These are phyloP conservation scores for Verbascum thapsus DNA, from an alignment of 257 asterid genomes.

Conservation along the genomic window DNA sequence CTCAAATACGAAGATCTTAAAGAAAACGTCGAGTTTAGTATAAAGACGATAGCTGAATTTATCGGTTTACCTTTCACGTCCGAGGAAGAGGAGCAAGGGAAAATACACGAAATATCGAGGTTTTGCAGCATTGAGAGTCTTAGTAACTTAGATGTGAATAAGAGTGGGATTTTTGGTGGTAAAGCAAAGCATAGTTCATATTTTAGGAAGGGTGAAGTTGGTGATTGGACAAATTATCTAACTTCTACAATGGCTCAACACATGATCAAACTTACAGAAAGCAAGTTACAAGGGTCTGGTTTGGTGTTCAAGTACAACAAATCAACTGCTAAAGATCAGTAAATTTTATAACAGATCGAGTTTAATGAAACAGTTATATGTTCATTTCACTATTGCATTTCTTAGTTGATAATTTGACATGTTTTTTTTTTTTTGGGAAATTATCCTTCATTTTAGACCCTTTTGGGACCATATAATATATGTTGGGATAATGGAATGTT, in stretches of 20 bases:
- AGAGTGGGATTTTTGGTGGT: background rate
- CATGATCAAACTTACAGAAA: background rate
- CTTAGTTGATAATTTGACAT: background rate
- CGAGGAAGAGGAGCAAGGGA: constrained; percentile 2
- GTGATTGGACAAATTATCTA: constrained; percentile 11
- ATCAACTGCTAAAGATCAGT: background rate
- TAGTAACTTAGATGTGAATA: constrained; percentile 8
- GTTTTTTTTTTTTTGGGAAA: constrained; percentile 28
- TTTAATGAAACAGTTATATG: too few relatives aligned
- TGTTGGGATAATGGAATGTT: constrained; percentile 25
- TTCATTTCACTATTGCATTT: background rate
- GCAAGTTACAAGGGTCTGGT: background rate
- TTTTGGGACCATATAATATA: constrained; percentile 29
- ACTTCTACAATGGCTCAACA: background rate
- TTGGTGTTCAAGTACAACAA: background rate
- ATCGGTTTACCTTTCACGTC: background rate
- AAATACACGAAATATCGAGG: background rate
- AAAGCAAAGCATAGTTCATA: background rate
- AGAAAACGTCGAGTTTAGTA: background rate
- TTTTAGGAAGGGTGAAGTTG: constrained; percentile 17
- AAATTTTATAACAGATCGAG: too few relatives aligned
- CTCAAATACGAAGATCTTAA: constrained; percentile 19
- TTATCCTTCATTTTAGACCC: constrained; percentile 21
- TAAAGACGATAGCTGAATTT: constrained; percentile 2
- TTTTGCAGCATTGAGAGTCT: constrained; percentile 12